Percentiles rank a stretch among this genome's conserved stretches.
Conservation (phyloP, 208 protist species). For the Sergeia podlipaevii region DNA sequence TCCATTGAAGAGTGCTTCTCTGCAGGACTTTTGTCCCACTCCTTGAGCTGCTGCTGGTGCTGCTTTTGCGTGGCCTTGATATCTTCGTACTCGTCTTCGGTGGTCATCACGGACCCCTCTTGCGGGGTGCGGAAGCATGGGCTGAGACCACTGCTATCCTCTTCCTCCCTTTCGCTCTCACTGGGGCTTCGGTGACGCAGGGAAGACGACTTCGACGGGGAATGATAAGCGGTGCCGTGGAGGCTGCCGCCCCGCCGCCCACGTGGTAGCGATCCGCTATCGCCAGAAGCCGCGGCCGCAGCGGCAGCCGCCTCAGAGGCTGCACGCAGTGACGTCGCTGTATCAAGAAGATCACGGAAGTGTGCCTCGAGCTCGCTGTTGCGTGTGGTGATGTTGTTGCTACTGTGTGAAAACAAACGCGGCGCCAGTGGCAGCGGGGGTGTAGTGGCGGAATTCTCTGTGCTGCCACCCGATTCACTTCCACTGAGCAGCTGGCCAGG, state of each 20-base stretch:
- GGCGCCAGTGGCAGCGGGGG: neutral
- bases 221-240: neutral
- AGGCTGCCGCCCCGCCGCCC: neutral
- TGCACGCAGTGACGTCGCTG: conserved; percentile 9
- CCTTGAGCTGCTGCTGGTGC: too few species aligned
- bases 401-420: conserved; percentile 13
- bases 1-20: too few species aligned
- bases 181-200: neutral
- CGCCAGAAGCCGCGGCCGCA: too few species aligned
- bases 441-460: neutral
- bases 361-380: conserved; percentile 17
- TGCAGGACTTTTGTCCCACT: too few species aligned
- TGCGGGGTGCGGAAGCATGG: too few species aligned
- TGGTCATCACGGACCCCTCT: too few species aligned
- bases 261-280: neutral
- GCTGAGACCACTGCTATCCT: too few species aligned
- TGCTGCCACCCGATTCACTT: neutral
- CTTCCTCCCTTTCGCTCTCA: neutral
- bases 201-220: neutral
- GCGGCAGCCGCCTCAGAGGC: too few species aligned
- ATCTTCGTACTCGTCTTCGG: too few species aligned
- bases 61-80: too few species aligned
- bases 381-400: neutral
- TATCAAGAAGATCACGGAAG: conserved; percentile 25
- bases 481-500: neutral